These are phyloP conservation scores for Russula griseocarnosa DNA, from an alignment of 768 basidiomycete genomes.

Conservation along the genomic window DNA sequence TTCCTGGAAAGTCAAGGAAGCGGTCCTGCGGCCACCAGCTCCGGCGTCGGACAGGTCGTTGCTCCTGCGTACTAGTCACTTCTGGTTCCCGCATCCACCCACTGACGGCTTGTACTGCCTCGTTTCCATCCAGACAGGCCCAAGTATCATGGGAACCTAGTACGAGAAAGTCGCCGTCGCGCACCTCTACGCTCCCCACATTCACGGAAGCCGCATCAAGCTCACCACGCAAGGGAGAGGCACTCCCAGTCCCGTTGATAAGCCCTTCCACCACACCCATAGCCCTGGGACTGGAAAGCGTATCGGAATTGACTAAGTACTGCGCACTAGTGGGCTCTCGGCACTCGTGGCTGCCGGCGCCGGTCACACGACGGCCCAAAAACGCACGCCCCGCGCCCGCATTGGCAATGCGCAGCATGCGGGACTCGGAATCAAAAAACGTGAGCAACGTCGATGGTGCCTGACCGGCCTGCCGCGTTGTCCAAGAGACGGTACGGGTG, in stretches of 20 bases:
- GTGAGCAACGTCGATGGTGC: slow-evolving; percentile 8
- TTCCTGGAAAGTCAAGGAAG: neutral
- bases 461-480: neutral
- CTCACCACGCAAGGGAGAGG: neutral
- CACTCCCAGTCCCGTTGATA: neutral
- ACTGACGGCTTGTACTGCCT: slow-evolving; percentile 13
- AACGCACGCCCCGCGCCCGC: slow-evolving; percentile 9
- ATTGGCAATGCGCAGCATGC: slow-evolving; percentile 8
- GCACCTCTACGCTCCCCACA: slow-evolving; percentile 14
- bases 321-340: neutral
- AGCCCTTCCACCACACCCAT: slow-evolving; percentile 16
- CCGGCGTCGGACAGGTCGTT: neutral
- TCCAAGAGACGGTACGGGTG: neutral
- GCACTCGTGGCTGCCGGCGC: neutral
- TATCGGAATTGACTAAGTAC: neutral
- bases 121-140: neutral
- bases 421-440: slow-evolving; percentile 17
- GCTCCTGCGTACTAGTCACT: neutral
- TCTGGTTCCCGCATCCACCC: slow-evolving; percentile 16
- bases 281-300: neutral
- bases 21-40: neutral
- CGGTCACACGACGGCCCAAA: slow-evolving; percentile 6
- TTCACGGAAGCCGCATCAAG: neutral
- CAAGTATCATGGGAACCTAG: slow-evolving; percentile 7
- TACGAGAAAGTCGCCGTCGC: slow-evolving; percentile 18